Base-by-base conservation (phyloP, 2,329 filamentous ascomycete genomes). In the Colletotrichum lentis region DNA sequence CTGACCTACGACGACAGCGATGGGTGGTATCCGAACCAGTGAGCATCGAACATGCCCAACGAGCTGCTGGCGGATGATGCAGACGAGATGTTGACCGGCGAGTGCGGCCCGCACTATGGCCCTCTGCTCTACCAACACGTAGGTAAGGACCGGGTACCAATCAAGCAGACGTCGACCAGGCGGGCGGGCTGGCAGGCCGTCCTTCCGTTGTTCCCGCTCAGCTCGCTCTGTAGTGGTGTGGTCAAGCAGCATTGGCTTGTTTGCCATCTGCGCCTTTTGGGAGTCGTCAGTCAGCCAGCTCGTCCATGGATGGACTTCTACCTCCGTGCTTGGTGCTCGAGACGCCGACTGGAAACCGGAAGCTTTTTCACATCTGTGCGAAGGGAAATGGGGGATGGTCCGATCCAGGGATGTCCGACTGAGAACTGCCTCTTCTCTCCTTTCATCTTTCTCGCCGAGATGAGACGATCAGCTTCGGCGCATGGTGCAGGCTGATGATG, bases 401-500 rank as follows among this genome's bases (percentile, higher is more conserved):
- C 35, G 47, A 31, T 39, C 31, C 53, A 50, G 49, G 61, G 50
- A 44, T 31, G 44, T 43, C 49, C 35, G 49, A 55, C 60, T 35
- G 41, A 54, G 31, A 55, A 22, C 22, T 35, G 7, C 31, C 31
- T 35, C 3, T 35, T 35, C 8, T 35, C 31, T 10, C 31, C 31
- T 2, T 10, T 7, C 31, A n/a, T 50, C 22, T 44, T 20, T 11
- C 18, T 59, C 3, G 3, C 22, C 31, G 52, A 20, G 55, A 54
- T 53, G 60, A 47, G 60, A 67, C 39, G 60, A 64, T 60, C 64
- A 67, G 37, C 37, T 64, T 64, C 53, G 27, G 61, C 60, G 52
- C 60, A 57, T 57, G 53, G 59, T 63, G 59, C 59, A 41, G 31
- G 31, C 31, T 35, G 31, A 35, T 35, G 49, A 50, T 53, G 49